Conservation (phyloP, 345 rosid species). For the Eucalyptus virginea region DNA sequence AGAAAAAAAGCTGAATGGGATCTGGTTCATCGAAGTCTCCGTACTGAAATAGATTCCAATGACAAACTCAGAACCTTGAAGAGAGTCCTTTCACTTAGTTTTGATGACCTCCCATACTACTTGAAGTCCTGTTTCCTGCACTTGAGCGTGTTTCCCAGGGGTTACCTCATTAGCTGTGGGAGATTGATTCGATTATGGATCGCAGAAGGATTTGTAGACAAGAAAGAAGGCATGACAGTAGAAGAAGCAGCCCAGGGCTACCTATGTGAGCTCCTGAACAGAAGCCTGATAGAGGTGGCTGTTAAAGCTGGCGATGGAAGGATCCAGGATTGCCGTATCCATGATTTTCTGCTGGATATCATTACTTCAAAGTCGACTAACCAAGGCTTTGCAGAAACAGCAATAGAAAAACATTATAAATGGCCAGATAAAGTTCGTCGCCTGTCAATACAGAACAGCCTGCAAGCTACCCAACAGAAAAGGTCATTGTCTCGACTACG, state of each 20-base stretch:
- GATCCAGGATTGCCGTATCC: conserved; percentile 13
- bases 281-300: conserved; percentile 21
- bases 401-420: background rate
- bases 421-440: conserved; percentile 28
- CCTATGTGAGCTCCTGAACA: conserved; percentile 17
- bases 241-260: conserved; percentile 30
- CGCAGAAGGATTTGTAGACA: conserved; percentile 27
- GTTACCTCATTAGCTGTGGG: background rate
- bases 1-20: conserved; percentile 18
- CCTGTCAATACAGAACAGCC: conserved; percentile 9
- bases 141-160: conserved; percentile 28
- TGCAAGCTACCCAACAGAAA: background rate
- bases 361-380: conserved; percentile 17
- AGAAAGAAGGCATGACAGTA: conserved; percentile 16
- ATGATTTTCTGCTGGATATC: conserved; percentile 20
- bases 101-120: conserved; percentile 27
- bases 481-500: conserved; percentile 8
- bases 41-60: conserved; percentile 13
- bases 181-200: conserved; percentile 25
- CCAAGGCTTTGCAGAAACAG: conserved; percentile 14
- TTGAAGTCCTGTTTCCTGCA: conserved; percentile 29
- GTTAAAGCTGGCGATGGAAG: conserved; percentile 6
- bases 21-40: conserved; percentile 5
- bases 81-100: conserved; percentile 26
- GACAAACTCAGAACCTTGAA: conserved; percentile 5